Base-by-base conservation (phyloP, 2,329 filamentous ascomycete species). In the Epicoccum nigrum region DNA sequence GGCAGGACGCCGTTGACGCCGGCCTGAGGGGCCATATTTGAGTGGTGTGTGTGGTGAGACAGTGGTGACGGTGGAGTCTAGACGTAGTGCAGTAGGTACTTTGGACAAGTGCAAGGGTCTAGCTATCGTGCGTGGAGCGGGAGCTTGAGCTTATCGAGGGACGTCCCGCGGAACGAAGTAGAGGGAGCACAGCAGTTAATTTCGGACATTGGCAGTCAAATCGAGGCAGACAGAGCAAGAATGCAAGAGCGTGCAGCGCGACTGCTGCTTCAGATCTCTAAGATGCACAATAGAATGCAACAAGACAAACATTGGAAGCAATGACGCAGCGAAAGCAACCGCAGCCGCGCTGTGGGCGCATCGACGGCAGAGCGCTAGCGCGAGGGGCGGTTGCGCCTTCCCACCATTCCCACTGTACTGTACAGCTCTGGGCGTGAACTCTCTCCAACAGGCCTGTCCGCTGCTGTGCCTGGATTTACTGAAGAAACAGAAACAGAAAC, bases 1-100 rank as follows among this genome's bases (percentile, higher is more conserved):
- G 72, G 72, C 51, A 75, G 62, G 50, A 75, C 65, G 59, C 73
- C 73, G 58, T 74, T 75, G 56, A 65, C 61, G 45, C 62, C 69
- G 4, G 63, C 55, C 37, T 59, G 67, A 13, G 69, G 69, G 27
- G 64, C 61, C 69, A 71, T 73, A 40, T 12, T 30, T 31, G n/a
- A 15, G 45, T 25, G 32, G 17, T 33, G 37, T 7, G 15, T 7
- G 32, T 23, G 42, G 31, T 23, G 19, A 16, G 12, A 28, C 8
- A 33, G 16, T 31, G 39, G 31, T 17, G 28, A 1, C 17, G 23
- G 33, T 35, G 16, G 15, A 40, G 27, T 47, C 43, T 51, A 53
- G 34, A 48, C 40, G 40, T 16, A 32, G 20, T 23, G 20, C 9
- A 48, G 27, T 3, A 25, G 3, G 23, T 25, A 25, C 23, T 1